A percentile compares a stretch with the other conserved stretches of the same genome.
Conservation (phyloP, 331 rosid species). For the Pyracantha coccinea region DNA sequence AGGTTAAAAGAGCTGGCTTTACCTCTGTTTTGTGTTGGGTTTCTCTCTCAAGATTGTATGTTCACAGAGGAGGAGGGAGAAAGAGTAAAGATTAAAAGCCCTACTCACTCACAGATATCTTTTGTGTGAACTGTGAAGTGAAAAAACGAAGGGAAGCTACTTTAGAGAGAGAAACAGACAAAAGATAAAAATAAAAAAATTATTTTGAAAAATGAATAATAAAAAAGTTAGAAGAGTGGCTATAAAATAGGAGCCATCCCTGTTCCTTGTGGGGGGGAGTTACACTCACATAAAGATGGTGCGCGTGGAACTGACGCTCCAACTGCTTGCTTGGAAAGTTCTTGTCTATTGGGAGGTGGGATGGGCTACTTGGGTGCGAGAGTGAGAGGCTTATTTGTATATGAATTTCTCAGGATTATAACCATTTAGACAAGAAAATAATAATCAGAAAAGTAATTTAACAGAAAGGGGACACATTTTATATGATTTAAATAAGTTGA, state of each 20-base stretch:
- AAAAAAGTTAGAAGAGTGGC: constrained; percentile 12
- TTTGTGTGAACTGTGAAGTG: constrained; percentile 34
- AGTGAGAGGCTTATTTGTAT: neutral
- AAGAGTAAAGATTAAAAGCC: constrained; percentile 60
- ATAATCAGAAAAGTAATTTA: neutral
- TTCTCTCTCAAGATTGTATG: constrained; percentile 22
- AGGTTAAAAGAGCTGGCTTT: constrained; percentile 27
- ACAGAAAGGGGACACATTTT: neutral
- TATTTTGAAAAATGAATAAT: neutral
- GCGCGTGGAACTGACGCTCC: neutral
- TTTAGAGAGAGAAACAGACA: neutral
- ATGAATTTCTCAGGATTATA: neutral
- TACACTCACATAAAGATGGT: neutral
- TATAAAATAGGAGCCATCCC: constrained; percentile 21
- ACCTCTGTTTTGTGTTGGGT: constrained; percentile 16
- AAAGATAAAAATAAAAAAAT: neutral
- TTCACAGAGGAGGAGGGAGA: constrained; percentile 2
- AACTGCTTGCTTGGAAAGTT: neutral
- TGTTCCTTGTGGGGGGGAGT: neutral
- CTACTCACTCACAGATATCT: constrained; percentile 27
- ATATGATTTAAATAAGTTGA: neutral
- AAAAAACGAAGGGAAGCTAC: constrained; percentile 4
- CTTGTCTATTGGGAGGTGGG: neutral
- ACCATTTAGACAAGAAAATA: neutral
- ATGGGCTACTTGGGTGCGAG: neutral